Base-by-base conservation (phyloP, 2,329 filamentous ascomycete species). In the Pseudocercospora fuligena region DNA sequence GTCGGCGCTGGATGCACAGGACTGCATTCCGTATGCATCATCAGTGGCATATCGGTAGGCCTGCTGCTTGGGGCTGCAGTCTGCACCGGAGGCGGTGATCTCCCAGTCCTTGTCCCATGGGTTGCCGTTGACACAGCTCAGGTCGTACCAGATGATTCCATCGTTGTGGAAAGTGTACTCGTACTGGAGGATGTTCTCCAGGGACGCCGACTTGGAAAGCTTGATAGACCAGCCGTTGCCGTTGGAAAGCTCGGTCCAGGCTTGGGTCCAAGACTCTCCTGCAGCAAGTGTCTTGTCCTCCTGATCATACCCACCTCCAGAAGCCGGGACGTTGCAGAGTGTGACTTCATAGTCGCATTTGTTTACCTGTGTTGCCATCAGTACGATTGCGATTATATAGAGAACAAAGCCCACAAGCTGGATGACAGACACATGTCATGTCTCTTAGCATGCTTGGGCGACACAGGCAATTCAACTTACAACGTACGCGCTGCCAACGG, bases 1-100 rank as follows among this genome's bases (percentile, higher is more conserved):
- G 67, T 68, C 69, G 43, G 75, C 66, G 60, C 74, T 71, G 23
- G 72, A 64, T 21, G 68, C 54, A 72, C 77, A 78, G n/a, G 73
- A 70, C 71, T 80, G 78, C 78, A 78, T 78, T 63, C 78, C 78
- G 58, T 78, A 76, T 64, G 76, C 76, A 65, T 80, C 78, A 66
- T 80, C 78, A 64, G 77, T 79, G 33, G 77, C 70, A 72, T 78
- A 79, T 54, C 74, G 74, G 73, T 80, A 80, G 62, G 77, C 77
- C 49, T 72, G 68, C 67, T 79, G 76, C 70, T 74, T 75, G 36
- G 76, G 76, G 25, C 61, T 65, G 67, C 69, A 69, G 40, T 63
- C 43, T 53, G 68, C 62, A 61, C 71, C 68, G 57, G 61, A 65
- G 59, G 75, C 69, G 43, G 74, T 76, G 69, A 79, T 77, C 66